Percentiles rank a stretch among this genome's conserved stretches.
Evolutionary conservation across 495 filamentous ascomycete species (phyloP).

Genomic region (Lineolata rhizophorae): DNA sequence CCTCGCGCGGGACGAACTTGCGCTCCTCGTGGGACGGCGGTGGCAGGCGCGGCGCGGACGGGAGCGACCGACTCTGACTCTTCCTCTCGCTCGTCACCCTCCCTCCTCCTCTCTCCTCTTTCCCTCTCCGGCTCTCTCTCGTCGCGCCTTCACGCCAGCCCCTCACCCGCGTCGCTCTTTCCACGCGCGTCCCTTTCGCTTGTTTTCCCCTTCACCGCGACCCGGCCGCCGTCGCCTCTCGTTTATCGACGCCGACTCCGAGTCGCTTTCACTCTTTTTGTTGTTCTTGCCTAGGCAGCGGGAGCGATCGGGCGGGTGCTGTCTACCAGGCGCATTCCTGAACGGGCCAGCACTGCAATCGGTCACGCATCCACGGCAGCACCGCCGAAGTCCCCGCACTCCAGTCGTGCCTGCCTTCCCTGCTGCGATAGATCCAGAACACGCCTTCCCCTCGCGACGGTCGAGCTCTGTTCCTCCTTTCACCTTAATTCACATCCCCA

Average conservation of each 20-base stretch:
- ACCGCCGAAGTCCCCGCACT: not conserved
- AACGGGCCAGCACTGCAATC: not conserved
- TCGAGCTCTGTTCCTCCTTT: too few species aligned
- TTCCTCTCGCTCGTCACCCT: not conserved
- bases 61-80: not conserved
- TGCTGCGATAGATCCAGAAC: too few species aligned
- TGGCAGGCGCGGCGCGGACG: too few species aligned
- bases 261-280: not conserved
- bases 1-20: too few species aligned
- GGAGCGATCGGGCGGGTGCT: not conserved
- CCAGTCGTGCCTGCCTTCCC: not conserved
- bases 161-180: not conserved
- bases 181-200: not conserved
- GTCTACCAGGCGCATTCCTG: not conserved
- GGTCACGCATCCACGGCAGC: not conserved
- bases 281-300: not conserved
- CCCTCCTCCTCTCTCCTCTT: not conserved
- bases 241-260: slow-evolving; percentile 1
- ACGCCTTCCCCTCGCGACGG: too few species aligned
- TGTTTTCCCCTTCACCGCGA: not conserved
- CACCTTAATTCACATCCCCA: too few species aligned
- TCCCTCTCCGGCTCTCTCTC: not conserved
- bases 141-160: not conserved
- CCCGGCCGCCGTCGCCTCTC: slow-evolving; percentile 1
- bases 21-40: too few species aligned